Evolutionary conservation across 306 rosid species (phyloP).

Genomic region (Fragaria vesca): DNA sequence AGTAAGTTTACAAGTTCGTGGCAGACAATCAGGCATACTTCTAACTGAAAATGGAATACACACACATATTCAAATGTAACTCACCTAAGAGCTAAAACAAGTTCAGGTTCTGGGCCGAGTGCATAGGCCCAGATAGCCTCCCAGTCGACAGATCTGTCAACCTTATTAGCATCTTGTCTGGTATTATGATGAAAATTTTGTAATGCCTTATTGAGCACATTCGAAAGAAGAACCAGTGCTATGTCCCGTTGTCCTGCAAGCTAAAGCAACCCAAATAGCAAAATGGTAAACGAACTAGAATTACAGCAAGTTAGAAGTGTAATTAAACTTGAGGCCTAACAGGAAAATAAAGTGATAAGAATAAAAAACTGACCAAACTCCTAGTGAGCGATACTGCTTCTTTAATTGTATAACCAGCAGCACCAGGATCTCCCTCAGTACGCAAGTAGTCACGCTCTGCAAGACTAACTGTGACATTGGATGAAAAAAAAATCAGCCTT

Average conservation of each 20-base stretch:
- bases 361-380: constrained; percentile 76
- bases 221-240: constrained; percentile 70
- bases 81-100: constrained; percentile 79
- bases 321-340: background rate
- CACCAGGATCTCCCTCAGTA: constrained; percentile 89
- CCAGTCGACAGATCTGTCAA: constrained; percentile 64
- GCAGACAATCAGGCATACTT: background rate
- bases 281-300: background rate
- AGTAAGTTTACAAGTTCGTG: constrained; percentile 3
- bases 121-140: constrained; percentile 92
- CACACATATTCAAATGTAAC: constrained; percentile 14
- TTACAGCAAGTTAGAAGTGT: constrained; percentile 10
- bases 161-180: constrained; percentile 32
- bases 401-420: constrained; percentile 87
- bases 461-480: constrained; percentile 35
- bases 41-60: constrained; percentile 23
- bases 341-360: background rate
- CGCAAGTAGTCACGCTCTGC: constrained; percentile 78
- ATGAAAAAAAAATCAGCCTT: background rate
- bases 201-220: constrained; percentile 74
- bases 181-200: constrained; percentile 44
- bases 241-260: constrained; percentile 88
- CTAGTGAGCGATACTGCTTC: constrained; percentile 80
- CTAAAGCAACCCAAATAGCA: constrained; percentile 36
- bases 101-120: constrained; percentile 98